Percentiles rank a stretch among this genome's conserved stretches.
phyloP scores from a whole-genome alignment of 768 basidiomycete genomes.

The Termitomyces sp. region DNA sequence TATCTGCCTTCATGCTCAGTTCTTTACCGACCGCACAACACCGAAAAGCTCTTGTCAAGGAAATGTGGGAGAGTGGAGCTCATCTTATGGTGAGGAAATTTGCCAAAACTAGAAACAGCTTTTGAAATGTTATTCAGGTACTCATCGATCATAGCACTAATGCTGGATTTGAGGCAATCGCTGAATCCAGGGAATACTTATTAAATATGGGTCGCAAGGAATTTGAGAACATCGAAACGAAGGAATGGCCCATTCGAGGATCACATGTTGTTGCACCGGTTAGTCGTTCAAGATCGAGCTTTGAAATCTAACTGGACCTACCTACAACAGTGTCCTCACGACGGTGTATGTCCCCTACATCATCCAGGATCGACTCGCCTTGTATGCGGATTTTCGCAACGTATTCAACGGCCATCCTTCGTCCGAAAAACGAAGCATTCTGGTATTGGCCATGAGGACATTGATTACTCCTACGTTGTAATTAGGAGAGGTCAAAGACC shows the following conservation, averaged over 20 bases:
- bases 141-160: constrained; percentile 81
- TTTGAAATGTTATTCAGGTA: constrained; percentile 38
- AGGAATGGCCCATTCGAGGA: constrained; percentile 37
- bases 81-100: constrained; percentile 57
- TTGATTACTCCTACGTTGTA: constrained; percentile 86
- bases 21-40: constrained; percentile 55
- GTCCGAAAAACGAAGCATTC: constrained; percentile 86
- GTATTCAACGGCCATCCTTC: constrained; percentile 82
- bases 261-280: constrained; percentile 89
- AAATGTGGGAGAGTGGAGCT: constrained; percentile 92
- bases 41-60: constrained; percentile 62
- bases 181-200: constrained; percentile 72
- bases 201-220: constrained; percentile 59
- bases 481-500: constrained; percentile 78
- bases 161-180: constrained; percentile 70
- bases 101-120: neutral
- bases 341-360: constrained; percentile 74
- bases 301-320: constrained; percentile 1
- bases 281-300: constrained; percentile 21
- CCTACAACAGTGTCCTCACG: constrained; percentile 77
- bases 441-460: constrained; percentile 77
- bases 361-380: constrained; percentile 45
- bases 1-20: constrained; percentile 87
- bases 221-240: constrained; percentile 36
- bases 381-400: constrained; percentile 81